Conservation (phyloP, 768 basidiomycete genomes). For the Rhizopogon vulgaris region DNA sequence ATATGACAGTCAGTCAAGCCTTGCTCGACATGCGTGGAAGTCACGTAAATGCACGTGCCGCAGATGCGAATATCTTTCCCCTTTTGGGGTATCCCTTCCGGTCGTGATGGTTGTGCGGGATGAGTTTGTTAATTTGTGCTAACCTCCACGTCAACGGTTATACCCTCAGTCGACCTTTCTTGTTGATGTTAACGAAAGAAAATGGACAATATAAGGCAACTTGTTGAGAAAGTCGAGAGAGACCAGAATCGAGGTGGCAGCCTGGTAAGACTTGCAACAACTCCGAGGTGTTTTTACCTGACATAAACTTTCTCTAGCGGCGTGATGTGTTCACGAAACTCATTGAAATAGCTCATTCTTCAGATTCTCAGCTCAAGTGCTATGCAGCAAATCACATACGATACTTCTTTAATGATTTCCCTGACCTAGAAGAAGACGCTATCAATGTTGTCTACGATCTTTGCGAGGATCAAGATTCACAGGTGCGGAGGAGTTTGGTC, state of each 20-base stretch:
- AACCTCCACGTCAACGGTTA: neutral
- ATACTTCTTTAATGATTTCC: slow-evolving; percentile 57
- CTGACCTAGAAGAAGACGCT: slow-evolving; percentile 66
- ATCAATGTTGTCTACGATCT: slow-evolving; percentile 77
- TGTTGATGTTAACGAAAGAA: neutral
- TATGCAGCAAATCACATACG: slow-evolving; percentile 54
- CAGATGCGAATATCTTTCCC: slow-evolving; percentile 22
- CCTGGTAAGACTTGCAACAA: slow-evolving; percentile 26
- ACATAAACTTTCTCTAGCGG: slow-evolving; percentile 32
- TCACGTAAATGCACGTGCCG: neutral
- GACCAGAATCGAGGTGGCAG: slow-evolving; percentile 32
- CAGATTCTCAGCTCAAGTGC: slow-evolving; percentile 40
- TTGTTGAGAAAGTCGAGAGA: slow-evolving; percentile 40
- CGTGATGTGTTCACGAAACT: slow-evolving; percentile 46
- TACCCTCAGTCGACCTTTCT: neutral
- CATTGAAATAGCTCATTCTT: slow-evolving; percentile 47
- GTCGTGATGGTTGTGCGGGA: slow-evolving; percentile 6
- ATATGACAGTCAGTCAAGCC: neutral
- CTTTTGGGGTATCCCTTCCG: neutral
- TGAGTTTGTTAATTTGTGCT: slow-evolving; percentile 4
- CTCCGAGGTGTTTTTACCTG: slow-evolving; percentile 1
- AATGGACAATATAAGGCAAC: slow-evolving; percentile 21
- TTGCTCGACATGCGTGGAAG: neutral
- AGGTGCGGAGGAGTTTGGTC: slow-evolving; percentile 29
- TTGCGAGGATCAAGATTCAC: slow-evolving; percentile 59